phyloP scores from a whole-genome alignment of 1,139 yeast species.

The Zhuliangozyma blackwelliae region DNA sequence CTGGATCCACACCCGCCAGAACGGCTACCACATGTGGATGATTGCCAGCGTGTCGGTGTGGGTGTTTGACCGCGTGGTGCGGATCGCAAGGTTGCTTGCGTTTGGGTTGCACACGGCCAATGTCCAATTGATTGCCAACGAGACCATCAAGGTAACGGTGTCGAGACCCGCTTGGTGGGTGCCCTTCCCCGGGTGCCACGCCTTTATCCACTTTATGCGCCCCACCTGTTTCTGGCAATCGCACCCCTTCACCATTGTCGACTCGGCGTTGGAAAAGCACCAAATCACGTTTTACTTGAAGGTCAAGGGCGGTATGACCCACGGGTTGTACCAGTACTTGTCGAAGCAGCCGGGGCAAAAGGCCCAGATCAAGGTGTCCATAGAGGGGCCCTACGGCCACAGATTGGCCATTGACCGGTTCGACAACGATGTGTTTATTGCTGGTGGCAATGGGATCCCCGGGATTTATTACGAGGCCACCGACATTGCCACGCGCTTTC shows the following conservation, averaged over 20 bases:
- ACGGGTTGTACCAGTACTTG: conserved; percentile 41
- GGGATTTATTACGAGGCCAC: conserved; percentile 34
- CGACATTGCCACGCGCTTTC: conserved; percentile 17
- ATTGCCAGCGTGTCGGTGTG: conserved; percentile 59
- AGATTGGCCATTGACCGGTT: conserved; percentile 38
- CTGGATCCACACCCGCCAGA: conserved; percentile 51
- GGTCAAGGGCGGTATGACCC: conserved; percentile 43
- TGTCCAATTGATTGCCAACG: conserved; percentile 44
- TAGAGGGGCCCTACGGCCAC: conserved; percentile 44
- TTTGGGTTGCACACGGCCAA: conserved; percentile 52
- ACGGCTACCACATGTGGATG: conserved; percentile 44
- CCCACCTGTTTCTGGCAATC: conserved; percentile 52
- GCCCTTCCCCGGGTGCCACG: conserved; percentile 38
- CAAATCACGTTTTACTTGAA: conserved; percentile 34
- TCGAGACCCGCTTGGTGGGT: conserved; percentile 34
- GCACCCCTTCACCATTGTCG: conserved; percentile 52
- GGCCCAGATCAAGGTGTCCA: conserved; percentile 27
- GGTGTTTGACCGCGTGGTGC: conserved; percentile 53
- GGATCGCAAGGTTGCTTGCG: conserved; percentile 44
- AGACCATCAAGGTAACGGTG: conserved; percentile 38
- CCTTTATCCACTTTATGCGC: conserved; percentile 35
- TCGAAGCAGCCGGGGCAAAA: conserved; percentile 42
- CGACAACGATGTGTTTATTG: conserved; percentile 51
- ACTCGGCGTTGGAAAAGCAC: conserved; percentile 24
- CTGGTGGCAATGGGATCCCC: conserved; percentile 77